These are phyloP conservation scores for Agaricus bisporus DNA, from an alignment of 768 basidiomycete species.

Conservation along the genomic window DNA sequence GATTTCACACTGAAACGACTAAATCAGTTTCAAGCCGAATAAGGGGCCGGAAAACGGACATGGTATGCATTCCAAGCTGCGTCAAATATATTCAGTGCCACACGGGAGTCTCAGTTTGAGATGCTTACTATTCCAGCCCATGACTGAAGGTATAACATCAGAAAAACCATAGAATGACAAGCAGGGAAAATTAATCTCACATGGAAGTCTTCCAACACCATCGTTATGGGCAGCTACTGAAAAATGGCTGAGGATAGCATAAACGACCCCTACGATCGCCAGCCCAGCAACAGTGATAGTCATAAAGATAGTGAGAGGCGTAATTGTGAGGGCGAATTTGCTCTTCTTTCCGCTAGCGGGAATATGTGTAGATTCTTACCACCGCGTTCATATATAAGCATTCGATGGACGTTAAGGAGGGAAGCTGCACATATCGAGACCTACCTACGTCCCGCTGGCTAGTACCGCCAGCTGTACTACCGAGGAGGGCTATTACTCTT, in stretches of 20 bases:
- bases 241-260: background rate
- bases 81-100: background rate
- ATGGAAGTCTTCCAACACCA: conserved; percentile 7
- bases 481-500: conserved; percentile 2
- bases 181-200: background rate
- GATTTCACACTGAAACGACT: conserved; percentile 43
- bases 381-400: background rate
- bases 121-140: conserved; percentile 11
- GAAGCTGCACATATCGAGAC: background rate
- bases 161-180: background rate
- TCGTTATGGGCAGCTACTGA: conserved; percentile 5
- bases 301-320: conserved; percentile 17
- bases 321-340: conserved; percentile 16
- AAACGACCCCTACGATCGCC: conserved; percentile 11
- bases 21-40: background rate
- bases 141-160: background rate
- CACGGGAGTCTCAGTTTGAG: too few species aligned
- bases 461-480: background rate
- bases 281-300: conserved; percentile 14
- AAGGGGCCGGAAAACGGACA: background rate
- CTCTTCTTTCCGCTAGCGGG: conserved; percentile 1
- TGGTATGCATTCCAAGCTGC: conserved; percentile 11
- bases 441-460: background rate
- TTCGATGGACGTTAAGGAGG: background rate
- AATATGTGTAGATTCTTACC: background rate